Evolutionary conservation across 495 filamentous ascomycete species (phyloP), one percentile per base, ranked within the genome.

Genomic region (Stereocaulon alpinum): DNA sequence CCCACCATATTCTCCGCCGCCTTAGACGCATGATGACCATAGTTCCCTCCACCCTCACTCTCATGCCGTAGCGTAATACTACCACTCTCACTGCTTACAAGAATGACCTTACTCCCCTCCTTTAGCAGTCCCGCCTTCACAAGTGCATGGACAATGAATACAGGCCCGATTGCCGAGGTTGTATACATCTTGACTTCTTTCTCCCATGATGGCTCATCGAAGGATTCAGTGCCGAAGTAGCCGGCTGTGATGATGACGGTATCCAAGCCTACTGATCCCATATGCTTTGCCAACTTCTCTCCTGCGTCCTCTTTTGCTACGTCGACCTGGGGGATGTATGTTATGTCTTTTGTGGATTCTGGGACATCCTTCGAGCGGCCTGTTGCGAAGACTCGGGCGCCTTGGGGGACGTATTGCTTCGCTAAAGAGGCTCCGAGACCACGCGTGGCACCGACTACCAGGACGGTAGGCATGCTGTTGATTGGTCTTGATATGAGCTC

Each of bases 1-100:
- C 84, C 86, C 5, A 83, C 82, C 86, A 89, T 89, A 67, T 88
- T 89, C 56, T 85, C 67, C 4, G 85, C 86, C 5, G 83, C 77
- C 66, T 89, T 88, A 70, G 78, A 82, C 0, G 77, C 86, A 75
- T 89, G 86, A 66, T 88, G 85, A 3, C 77, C 85, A 66, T 82
- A 88, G 66, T 87, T 87, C 0, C 85, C 86, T 10, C 84, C 86
- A 0, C 84, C 85, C 67, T 86, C 84, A 40, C 74, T 78, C 64
- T 82, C 77, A 66, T 86, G 82, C 6, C 86, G 76, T 20, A 89
- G 70, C 6, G 81, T 78, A 59, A 88, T 86, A 61, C 80, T 84
- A 4, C 86, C 86, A 14, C 78, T 77, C 72, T 89, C 86, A 34
- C 80, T 83, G 40, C 80, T 82, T 24, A 89, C 77, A 2, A 89